These are phyloP conservation scores for Ophiocytium majus DNA, from an alignment of 352 stramenopile genomes.

Conservation along the genomic window DNA sequence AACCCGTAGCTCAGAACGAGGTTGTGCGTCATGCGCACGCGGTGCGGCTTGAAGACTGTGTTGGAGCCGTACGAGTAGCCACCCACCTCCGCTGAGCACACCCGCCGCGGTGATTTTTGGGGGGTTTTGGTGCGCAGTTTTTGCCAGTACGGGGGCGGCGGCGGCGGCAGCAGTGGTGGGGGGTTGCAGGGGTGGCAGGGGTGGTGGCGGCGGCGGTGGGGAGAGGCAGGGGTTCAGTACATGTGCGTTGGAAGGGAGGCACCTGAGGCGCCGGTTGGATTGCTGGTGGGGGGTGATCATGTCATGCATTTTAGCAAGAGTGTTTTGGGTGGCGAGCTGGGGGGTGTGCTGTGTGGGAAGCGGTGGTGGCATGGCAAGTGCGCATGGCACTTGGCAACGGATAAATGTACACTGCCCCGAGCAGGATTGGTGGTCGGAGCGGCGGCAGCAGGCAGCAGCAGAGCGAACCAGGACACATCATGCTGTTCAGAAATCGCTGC, in stretches of 20 bases:
- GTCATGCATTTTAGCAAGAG: too few relatives aligned
- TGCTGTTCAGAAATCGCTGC: neutral
- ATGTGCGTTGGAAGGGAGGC: neutral
- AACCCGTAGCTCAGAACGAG: conserved; percentile 98
- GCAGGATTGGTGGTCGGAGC: neutral
- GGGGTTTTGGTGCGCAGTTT: too few relatives aligned
- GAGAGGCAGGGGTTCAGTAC: neutral
- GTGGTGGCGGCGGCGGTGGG: neutral
- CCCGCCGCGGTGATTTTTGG: too few relatives aligned
- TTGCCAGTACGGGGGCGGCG: too few relatives aligned
- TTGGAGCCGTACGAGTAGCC: conserved; percentile 64
- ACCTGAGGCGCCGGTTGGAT: neutral
- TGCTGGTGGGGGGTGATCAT: too few relatives aligned
- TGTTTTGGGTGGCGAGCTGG: too few relatives aligned
- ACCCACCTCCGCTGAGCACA: neutral
- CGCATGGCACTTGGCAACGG: neutral
- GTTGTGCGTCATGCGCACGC: conserved; percentile 98
- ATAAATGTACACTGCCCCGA: neutral
- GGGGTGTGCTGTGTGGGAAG: neutral
- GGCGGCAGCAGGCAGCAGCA: neutral
- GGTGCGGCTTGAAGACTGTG: conserved; percentile 93
- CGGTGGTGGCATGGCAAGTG: neutral
- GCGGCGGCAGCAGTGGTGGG: neutral
- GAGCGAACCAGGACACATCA: neutral
- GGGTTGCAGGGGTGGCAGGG: neutral